phyloP scores from a whole-genome alignment of 2,329 filamentous ascomycete genomes.

The Cercospora nicotianae region DNA sequence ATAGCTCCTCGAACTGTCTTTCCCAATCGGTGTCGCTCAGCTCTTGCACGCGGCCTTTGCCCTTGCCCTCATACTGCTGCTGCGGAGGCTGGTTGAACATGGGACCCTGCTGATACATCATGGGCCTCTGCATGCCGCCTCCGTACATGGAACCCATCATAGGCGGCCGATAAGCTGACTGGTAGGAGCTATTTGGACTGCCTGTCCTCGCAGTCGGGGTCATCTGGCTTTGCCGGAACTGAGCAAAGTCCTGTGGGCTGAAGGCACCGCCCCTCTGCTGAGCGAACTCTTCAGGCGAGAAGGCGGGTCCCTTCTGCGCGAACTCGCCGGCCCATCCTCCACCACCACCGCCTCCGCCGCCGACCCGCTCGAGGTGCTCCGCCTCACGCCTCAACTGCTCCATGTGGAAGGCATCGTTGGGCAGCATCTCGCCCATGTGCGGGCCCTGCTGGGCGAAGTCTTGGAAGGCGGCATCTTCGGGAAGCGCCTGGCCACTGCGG shows the following conservation, averaged over 20 bases:
- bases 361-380: conserved; percentile 46
- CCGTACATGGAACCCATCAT: conserved; percentile 56
- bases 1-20: conserved; percentile 89
- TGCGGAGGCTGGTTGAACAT: conserved; percentile 47
- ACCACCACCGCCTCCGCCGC: conserved; percentile 28
- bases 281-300: conserved; percentile 31
- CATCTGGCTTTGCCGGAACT: conserved; percentile 74
- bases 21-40: conserved; percentile 94
- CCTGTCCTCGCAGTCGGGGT: conserved; percentile 58
- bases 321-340: conserved; percentile 39
- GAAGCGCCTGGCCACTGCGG: conserved; percentile 32
- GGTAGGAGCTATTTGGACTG: conserved; percentile 53
- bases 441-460: conserved; percentile 82
- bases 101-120: conserved; percentile 28
- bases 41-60: conserved; percentile 79
- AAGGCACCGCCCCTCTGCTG: conserved; percentile 53
- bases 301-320: conserved; percentile 31
- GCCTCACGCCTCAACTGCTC: conserved; percentile 66
- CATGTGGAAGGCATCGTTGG: conserved; percentile 63
- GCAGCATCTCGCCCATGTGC: conserved; percentile 56
- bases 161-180: conserved; percentile 57
- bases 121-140: conserved; percentile 43
- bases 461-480: conserved; percentile 38
- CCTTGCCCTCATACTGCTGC: conserved; percentile 67
- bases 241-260: conserved; percentile 79